Conservation (phyloP, 2,329 filamentous ascomycete species). For the Microdochium nivale region DNA sequence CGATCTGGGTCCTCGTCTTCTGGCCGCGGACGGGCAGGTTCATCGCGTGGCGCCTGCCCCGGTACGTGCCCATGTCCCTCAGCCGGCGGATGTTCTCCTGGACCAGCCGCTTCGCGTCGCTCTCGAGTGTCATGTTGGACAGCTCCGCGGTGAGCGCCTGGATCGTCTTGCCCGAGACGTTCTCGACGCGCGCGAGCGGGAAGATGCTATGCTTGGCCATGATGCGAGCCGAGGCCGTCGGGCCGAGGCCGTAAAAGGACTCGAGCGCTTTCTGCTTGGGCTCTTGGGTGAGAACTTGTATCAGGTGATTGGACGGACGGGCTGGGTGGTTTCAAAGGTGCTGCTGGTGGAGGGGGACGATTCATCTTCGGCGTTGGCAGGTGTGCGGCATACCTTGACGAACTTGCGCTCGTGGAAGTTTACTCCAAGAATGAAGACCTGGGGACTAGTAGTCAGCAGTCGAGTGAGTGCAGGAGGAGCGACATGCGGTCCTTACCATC, state of each 20-base stretch:
- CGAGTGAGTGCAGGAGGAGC: background rate
- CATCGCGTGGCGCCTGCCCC: slow-evolving; percentile 88
- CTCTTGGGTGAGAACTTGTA: slow-evolving; percentile 1
- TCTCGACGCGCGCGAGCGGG: slow-evolving; percentile 68
- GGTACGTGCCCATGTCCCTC: slow-evolving; percentile 84
- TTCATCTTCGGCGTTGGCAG: background rate
- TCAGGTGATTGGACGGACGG: slow-evolving; percentile 4
- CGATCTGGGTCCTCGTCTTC: slow-evolving; percentile 67
- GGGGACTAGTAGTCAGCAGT: background rate
- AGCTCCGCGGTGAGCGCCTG: slow-evolving; percentile 78
- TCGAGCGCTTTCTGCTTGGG: slow-evolving; percentile 58
- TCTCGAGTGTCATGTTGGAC: slow-evolving; percentile 88
- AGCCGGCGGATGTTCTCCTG: slow-evolving; percentile 79
- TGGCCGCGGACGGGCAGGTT: slow-evolving; percentile 86
- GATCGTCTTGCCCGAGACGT: slow-evolving; percentile 66
- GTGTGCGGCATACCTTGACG: slow-evolving; percentile 56
- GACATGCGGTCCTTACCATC: slow-evolving; percentile 6
- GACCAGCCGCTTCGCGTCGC: slow-evolving; percentile 68
- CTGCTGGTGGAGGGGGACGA: background rate
- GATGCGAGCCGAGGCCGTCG: slow-evolving; percentile 59
- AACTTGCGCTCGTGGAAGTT: slow-evolving; percentile 79
- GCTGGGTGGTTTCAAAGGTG: background rate
- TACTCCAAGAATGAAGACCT: slow-evolving; percentile 81
- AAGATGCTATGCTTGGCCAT: slow-evolving; percentile 88
- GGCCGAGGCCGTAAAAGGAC: slow-evolving; percentile 79